These are phyloP conservation scores for Nigrospora sphaerica DNA, from an alignment of 2,329 filamentous ascomycete genomes.

Conservation along the genomic window DNA sequence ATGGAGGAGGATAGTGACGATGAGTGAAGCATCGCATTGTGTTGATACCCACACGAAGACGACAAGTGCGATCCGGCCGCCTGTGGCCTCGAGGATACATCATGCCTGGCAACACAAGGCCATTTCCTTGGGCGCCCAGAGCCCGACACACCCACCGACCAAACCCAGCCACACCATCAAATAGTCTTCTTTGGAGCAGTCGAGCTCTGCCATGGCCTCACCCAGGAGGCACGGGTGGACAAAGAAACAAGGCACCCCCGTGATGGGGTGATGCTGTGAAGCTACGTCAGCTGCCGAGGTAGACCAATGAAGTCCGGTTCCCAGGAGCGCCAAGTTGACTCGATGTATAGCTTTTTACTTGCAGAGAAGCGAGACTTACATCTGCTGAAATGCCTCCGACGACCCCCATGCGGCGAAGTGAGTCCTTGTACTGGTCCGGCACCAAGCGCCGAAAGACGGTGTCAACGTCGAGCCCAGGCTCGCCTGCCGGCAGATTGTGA, in stretches of 20 bases:
- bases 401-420: constrained; percentile 53
- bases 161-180: constrained; percentile 86
- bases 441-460: constrained; percentile 66
- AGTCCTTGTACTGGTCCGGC: constrained; percentile 54
- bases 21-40: constrained; percentile 37
- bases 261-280: constrained; percentile 72
- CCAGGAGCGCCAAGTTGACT: constrained; percentile 1
- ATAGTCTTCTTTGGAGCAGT: constrained; percentile 60
- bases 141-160: constrained; percentile 70
- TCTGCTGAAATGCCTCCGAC: constrained; percentile 71
- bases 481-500: constrained; percentile 47
- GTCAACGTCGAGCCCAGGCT: constrained; percentile 55
- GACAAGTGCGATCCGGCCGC: neutral
- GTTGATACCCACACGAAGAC: constrained; percentile 1
- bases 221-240: constrained; percentile 88
- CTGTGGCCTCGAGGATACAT: constrained; percentile 52
- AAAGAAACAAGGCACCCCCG: constrained; percentile 74
- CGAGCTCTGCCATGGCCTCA: constrained; percentile 66
- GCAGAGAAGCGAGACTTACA: constrained; percentile 44
- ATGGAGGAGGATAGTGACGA: constrained; percentile 66
- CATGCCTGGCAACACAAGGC: constrained; percentile 27
- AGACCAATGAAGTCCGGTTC: constrained; percentile 9
- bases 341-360: constrained; percentile 9
- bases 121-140: constrained; percentile 70
- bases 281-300: constrained; percentile 23